phyloP scores from a whole-genome alignment of 1,284 basidiomycete genomes.

The Microbotryomycetes sp. region DNA sequence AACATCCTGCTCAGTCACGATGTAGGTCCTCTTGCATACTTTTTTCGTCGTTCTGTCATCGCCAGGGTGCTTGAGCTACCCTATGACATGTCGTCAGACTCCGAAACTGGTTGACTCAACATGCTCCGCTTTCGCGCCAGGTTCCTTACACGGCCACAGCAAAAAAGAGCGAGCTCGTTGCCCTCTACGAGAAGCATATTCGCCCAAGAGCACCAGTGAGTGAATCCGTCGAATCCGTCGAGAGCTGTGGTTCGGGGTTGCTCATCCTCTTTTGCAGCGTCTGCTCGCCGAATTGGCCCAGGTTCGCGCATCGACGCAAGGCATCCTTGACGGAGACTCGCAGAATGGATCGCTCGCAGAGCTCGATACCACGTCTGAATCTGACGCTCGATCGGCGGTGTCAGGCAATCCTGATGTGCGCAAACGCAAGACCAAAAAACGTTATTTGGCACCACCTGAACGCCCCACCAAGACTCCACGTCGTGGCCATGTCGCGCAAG shows the following conservation, averaged over 20 bases:
- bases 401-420: constrained; percentile 10
- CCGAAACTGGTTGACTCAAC: background rate
- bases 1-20: constrained; percentile 76
- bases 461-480: too few relatives aligned
- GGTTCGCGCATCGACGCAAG: constrained; percentile 23
- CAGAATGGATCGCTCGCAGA: constrained; percentile 23
- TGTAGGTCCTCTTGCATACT: constrained; percentile 47
- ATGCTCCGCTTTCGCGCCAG: background rate
- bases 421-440: constrained; percentile 6
- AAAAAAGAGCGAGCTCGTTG: constrained; percentile 78
- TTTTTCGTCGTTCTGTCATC: background rate
- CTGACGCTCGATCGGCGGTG: background rate
- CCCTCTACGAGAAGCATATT: constrained; percentile 70
- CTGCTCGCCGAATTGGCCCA: constrained; percentile 7
- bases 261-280: constrained; percentile 1
- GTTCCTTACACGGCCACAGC: constrained; percentile 60
- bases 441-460: too few relatives aligned
- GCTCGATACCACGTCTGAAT: constrained; percentile 18
- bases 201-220: constrained; percentile 54
- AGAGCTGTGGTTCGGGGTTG: background rate
- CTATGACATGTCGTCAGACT: too few relatives aligned
- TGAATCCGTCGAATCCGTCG: background rate
- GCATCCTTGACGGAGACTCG: constrained; percentile 29
- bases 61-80: too few relatives aligned
- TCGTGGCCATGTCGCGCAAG: background rate